Base-by-base conservation (phyloP, 2,329 filamentous ascomycete genomes). In the Bimuria novae-zelandiae region DNA sequence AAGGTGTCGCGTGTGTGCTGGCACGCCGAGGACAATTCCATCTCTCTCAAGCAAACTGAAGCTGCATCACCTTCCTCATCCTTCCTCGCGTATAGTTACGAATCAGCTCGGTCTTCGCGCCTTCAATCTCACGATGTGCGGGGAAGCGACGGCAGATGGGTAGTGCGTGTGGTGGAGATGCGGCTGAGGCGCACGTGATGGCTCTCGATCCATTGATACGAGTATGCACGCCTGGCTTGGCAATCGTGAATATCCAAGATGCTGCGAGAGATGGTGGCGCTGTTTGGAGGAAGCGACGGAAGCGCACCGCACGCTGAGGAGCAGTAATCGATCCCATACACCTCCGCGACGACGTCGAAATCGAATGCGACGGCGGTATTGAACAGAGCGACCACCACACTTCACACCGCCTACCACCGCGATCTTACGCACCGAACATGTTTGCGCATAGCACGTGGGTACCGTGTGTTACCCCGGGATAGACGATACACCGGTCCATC, bases 401-500 rank as follows among this genome's bases (percentile, higher is more conserved):
- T 40, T 11, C 33, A 7, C 37, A 14, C 30, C 27, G 36, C 11
- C 30, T 33, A 50, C 32, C 44, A 22, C 19, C 14, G 36, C 32
- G 21, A 25, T 25, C 43, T 16, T 23, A 33, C 45, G 43, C 29
- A 39, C 19, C 33, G 49, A 54, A 52, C 51, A 52, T 49, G 33
- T 54, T 58, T 19, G 27, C 41, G 27, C 12, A 27, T 16, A 22
- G 22, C 8, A 22, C 8, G 7, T 22, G 41, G 27, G 12, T 44
- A 32, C 17, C 27, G 12, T 44, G 41, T 27, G 25, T 27, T 33
- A n/a, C 27, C 16, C 25, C 41, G 19, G 41, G 41, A 22, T 32
- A 55, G 51, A 59, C 54, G 52, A 30, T 30, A 32, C 25, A 10
- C 6, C 10, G 10, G 25, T n/a, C n/a, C n/a, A n/a, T n/a, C n/a